A percentile compares a stretch with the other conserved stretches of the same genome.
Evolutionary conservation across 305 asterid species (phyloP).

Genomic region (Andrographis paniculata): DNA sequence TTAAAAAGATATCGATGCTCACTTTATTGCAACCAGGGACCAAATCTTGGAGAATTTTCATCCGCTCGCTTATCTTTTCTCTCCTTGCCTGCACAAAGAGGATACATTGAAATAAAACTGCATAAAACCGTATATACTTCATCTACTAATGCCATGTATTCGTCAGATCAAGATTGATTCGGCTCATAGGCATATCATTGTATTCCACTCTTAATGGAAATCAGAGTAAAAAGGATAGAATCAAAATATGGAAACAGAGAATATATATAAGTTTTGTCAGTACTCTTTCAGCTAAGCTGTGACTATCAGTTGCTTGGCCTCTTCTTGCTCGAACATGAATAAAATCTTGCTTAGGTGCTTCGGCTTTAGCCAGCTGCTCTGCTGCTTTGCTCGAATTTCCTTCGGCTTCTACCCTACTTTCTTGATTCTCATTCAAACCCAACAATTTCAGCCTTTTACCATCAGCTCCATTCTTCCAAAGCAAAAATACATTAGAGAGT

Average conservation of each 20-base stretch:
- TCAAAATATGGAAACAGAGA: not conserved
- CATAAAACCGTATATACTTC: not conserved
- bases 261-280: constrained; percentile 17
- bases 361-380: constrained; percentile 45
- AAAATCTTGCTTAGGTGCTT: constrained; percentile 69
- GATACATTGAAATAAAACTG: constrained; percentile 12
- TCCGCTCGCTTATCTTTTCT: constrained; percentile 89
- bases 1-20: constrained; percentile 16
- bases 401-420: constrained; percentile 40
- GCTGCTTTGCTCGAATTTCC: constrained; percentile 46
- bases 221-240: not conserved
- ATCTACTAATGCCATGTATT: not conserved
- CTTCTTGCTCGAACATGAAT: constrained; percentile 92
- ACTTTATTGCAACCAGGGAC: constrained; percentile 94
- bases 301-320: constrained; percentile 97
- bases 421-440: constrained; percentile 35
- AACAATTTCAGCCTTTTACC: constrained; percentile 25
- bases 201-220: not conserved
- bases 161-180: not conserved
- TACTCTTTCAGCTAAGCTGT: constrained; percentile 94
- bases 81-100: constrained; percentile 73
- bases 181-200: too few species aligned
- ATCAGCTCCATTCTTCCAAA: constrained; percentile 30
- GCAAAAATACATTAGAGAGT: not conserved
- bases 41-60: constrained; percentile 94